Percentiles rank a stretch among this genome's conserved stretches.
phyloP scores from a whole-genome alignment of 176 grass and related monocot species.

The Thalia dealbata region DNA sequence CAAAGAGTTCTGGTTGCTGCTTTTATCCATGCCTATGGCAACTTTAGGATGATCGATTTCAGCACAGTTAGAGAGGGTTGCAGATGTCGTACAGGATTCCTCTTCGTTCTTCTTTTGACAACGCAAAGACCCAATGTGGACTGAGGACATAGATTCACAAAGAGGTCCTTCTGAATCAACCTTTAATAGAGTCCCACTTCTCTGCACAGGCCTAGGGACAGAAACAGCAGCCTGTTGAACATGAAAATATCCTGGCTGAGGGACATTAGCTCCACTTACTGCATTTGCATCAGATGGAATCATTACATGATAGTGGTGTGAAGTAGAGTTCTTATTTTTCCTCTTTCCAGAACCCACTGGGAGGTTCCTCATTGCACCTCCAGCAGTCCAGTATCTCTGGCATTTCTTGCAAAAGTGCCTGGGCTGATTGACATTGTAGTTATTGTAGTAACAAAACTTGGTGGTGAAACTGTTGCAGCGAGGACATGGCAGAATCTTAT shows the following conservation, averaged over 20 bases:
- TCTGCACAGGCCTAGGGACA: background rate
- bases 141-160: conserved; percentile 9
- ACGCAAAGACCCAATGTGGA: background rate
- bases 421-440: conserved; percentile 18
- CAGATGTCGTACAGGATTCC: background rate
- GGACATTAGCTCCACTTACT: background rate
- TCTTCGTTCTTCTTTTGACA: background rate
- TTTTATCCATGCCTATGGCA: background rate
- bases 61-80: background rate
- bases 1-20: background rate
- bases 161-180: conserved; percentile 14
- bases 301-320: background rate
- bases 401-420: conserved; percentile 19
- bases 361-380: conserved; percentile 8
- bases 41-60: background rate
- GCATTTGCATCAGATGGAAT: background rate
- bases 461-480: conserved; percentile 9
- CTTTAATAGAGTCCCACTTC: conserved; percentile 1
- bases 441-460: conserved; percentile 22
- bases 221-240: background rate
- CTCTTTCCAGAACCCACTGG: conserved; percentile 13
- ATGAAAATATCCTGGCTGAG: background rate
- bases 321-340: conserved; percentile 7
- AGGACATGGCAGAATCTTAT: conserved; percentile 16
- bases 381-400: conserved; percentile 20